Base-by-base conservation (phyloP, 2,329 filamentous ascomycete species). In the Clarireedia sp. region DNA sequence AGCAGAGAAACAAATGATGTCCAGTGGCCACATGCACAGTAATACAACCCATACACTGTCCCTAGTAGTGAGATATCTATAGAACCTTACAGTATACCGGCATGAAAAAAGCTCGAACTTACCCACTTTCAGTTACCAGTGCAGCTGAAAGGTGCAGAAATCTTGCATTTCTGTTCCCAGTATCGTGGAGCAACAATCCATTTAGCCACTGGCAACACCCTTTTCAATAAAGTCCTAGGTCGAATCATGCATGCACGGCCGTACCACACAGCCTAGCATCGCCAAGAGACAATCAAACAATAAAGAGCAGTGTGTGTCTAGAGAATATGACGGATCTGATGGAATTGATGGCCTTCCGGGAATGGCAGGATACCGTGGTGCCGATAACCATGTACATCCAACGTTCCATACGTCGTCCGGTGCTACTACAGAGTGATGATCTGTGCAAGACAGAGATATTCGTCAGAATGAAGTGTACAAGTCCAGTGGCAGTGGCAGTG, bases 141-240 rank as follows among this genome's bases (percentile, higher is more conserved):
- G 52, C 52, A 55, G 52, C 52, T 55, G 46, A 55, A 55, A 40
- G 3, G 21, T 49, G 52, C 26, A 54, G 24, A 36, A 50, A 54
- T 54, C 52, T 37, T 54, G 45, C 46, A 41, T 36, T 43, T 17
- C 9, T 29, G 23, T 54, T 54, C 52, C 45, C 52, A 46, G 52
- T 37, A 50, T 50, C 46, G 19, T 55, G 46, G 46, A 55, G 52
- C 46, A 48, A 17, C 16, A 21, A 46, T 40, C 26, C 33, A 55
- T 52, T 45, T 52, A 41, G n/a, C 49, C 54, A 55, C 41, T 52
- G 12, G 16, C 19, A 33, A 23, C 54, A 54, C 40, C 46, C 36
- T 47, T 21, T 16, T 36, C 17, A 3, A 19, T 24, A 49, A 19
- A 29, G 29, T 4, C 29, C 29, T 33, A 33, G 29, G 29, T 33